phyloP scores from a whole-genome alignment of 2,329 filamentous ascomycete species.

The Diaporthe sp. region DNA sequence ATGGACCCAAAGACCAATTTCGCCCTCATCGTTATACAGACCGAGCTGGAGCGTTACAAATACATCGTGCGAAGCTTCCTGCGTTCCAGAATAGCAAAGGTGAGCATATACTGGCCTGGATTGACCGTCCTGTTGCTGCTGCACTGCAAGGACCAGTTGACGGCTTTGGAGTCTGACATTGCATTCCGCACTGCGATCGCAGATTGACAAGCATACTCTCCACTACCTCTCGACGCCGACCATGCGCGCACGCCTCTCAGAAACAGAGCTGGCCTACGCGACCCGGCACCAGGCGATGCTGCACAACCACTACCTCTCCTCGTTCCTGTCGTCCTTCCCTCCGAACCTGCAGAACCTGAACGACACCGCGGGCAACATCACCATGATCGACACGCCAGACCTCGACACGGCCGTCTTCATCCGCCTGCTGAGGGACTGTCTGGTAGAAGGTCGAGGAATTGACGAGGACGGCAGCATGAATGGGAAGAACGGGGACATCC shows the following conservation, averaged over 20 bases:
- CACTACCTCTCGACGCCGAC: constrained; percentile 75
- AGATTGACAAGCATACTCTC: constrained; percentile 84
- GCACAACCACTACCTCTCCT: constrained; percentile 85
- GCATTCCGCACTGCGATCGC: not conserved
- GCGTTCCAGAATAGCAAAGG: constrained; percentile 89
- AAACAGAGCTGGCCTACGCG: constrained; percentile 84
- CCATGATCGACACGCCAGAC: constrained; percentile 93
- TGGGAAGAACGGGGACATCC: constrained; percentile 72
- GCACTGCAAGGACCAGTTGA: not conserved
- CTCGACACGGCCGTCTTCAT: constrained; percentile 87
- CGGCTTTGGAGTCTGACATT: constrained; percentile 28
- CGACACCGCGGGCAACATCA: constrained; percentile 89
- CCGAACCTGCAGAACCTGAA: constrained; percentile 84
- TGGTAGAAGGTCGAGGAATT: constrained; percentile 72
- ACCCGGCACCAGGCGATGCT: constrained; percentile 87
- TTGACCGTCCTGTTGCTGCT: constrained; percentile 13
- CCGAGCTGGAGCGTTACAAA: constrained; percentile 94
- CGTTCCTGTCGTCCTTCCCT: constrained; percentile 88
- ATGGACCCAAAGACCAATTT: constrained; percentile 95
- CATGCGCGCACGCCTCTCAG: constrained; percentile 75
- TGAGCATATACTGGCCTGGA: constrained; percentile 55
- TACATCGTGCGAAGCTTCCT: constrained; percentile 89
- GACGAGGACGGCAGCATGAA: constrained; percentile 73
- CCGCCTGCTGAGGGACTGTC: constrained; percentile 73
- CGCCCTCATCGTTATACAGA: constrained; percentile 93